Evolutionary conservation across 495 filamentous ascomycete genomes (phyloP).

Genomic region (Aspergillus nidulans): DNA sequence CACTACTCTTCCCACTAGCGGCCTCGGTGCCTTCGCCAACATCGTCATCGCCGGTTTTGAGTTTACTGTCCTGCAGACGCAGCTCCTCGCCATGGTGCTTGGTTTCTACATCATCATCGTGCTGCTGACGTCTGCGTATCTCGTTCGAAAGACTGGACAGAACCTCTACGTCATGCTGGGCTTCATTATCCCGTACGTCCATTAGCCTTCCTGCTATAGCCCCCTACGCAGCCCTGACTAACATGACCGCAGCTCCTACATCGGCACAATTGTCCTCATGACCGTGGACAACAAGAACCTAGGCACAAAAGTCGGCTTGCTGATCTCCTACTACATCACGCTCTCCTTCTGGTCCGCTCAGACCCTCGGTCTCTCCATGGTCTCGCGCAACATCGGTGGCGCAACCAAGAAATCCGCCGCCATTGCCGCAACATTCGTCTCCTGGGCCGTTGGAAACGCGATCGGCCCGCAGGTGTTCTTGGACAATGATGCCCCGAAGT

Average conservation of each 20-base stretch:
- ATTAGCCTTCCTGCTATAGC: too few species aligned
- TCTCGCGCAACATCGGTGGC: constrained; percentile 62
- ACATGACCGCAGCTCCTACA: constrained; percentile 35
- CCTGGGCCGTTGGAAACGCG: constrained; percentile 41
- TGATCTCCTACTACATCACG: constrained; percentile 60
- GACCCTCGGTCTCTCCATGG: constrained; percentile 54
- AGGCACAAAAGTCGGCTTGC: constrained; percentile 47
- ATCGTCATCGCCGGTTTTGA: constrained; percentile 51
- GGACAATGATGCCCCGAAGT: constrained; percentile 31
- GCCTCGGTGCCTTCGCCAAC: constrained; percentile 62
- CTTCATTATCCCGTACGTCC: constrained; percentile 57
- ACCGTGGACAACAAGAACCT: constrained; percentile 51
- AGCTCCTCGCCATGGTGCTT: constrained; percentile 60
- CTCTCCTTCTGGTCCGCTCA: constrained; percentile 56
- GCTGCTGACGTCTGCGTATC: constrained; percentile 55
- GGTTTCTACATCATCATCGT: constrained; percentile 68
- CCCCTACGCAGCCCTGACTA: not conserved
- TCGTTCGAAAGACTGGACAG: constrained; percentile 60
- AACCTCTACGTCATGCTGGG: constrained; percentile 61
- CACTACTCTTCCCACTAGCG: constrained; percentile 64
- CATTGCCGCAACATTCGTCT: constrained; percentile 41
- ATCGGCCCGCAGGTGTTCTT: constrained; percentile 48
- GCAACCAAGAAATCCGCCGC: constrained; percentile 62
- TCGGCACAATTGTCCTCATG: constrained; percentile 62
- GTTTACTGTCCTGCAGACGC: constrained; percentile 39